Evolutionary conservation across 177 flowering plant species (phyloP), one percentile per base, ranked within the genome.

Genomic region (Telopea speciosissima): DNA sequence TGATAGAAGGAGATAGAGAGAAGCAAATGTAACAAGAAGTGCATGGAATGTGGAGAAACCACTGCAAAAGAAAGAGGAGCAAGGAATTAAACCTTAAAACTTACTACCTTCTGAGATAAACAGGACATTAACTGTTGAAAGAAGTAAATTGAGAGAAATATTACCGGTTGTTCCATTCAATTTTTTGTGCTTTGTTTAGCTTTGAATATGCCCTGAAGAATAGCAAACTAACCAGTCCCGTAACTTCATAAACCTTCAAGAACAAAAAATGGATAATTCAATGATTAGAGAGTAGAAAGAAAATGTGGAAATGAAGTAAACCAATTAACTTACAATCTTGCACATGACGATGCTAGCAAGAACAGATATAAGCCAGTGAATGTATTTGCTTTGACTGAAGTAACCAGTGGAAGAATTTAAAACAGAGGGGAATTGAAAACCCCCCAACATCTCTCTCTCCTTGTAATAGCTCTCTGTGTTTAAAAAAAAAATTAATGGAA

Each of bases 41-140:
- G 93, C 91, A 79, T 89, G 93, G 71, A 86, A 76, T 61, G 93
- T 87, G 44, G 93, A 89, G 76, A 89, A 86, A 11, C 91, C 90
- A 81, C 91, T 89, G 86, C 10, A 62, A 1, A 66, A 66, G 67
- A 74, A 62, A 72, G n/a, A 8, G n/a, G 54, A 28, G 31, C 31
- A 28, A 28, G 31, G 31, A 28, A 28, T 28, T 2, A 28, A 28
- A 28, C 31, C 31, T 2, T 49, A 17, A 24, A 58, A 28, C 52
- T 64, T 65, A 62, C 17, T 66, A 19, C 44, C 17, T 19, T 44
- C 14, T 19, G 52, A 63, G 58, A 68, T 16, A 14, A 66, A 54
- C 23, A 42, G 14, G 44, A 22, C 21, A 56, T 6, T 24, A 24
- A 24, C 12, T 6, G n/a, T n/a, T 11, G 22, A 31, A 19, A n/a